These are phyloP conservation scores for Phytopythium oedochilum DNA, from an alignment of 352 stramenopile species.

Conservation along the genomic window DNA sequence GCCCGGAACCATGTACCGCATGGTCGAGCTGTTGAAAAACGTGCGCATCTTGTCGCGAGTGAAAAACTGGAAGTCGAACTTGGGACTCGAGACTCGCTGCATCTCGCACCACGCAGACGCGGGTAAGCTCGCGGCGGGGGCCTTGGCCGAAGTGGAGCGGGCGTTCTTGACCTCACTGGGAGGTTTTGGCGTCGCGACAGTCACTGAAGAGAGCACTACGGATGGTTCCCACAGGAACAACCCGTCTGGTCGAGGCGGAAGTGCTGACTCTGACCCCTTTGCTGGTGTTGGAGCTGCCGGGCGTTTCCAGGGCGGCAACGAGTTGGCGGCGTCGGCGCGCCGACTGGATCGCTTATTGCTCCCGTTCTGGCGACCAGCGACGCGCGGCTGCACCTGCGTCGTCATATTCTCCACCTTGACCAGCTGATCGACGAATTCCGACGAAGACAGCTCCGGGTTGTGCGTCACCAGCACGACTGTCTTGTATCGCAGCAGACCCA, in stretches of 20 bases:
- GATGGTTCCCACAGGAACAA: slow-evolving; percentile 21
- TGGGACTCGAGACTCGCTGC: slow-evolving; percentile 9
- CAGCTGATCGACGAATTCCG: slow-evolving; percentile 35
- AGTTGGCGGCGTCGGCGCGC: slow-evolving; percentile 23
- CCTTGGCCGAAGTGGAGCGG: background rate
- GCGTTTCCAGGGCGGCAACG: slow-evolving; percentile 22
- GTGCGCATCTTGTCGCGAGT: background rate
- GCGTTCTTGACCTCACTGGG: background rate
- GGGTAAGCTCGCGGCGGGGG: background rate
- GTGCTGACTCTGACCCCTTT: background rate
- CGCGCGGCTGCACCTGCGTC: slow-evolving; percentile 21
- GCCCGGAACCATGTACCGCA: slow-evolving; percentile 16
- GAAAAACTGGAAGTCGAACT: slow-evolving; percentile 18
- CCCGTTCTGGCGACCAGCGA: slow-evolving; percentile 10
- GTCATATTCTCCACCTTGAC: slow-evolving; percentile 27
- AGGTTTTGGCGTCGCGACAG: background rate
- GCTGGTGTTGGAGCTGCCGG: background rate
- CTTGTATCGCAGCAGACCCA: slow-evolving; percentile 42
- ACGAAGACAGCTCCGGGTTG: slow-evolving; percentile 44
- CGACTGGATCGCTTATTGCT: slow-evolving; percentile 1
- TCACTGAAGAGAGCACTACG: slow-evolving; percentile 1
- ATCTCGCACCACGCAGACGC: background rate
- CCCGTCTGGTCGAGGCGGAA: background rate
- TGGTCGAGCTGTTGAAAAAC: slow-evolving; percentile 8
- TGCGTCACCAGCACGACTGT: slow-evolving; percentile 51